Percentiles rank a stretch among this genome's conserved stretches.
These are phyloP conservation scores for Fusarium secorum DNA, from an alignment of 2,329 filamentous ascomycete genomes.

Conservation along the genomic window DNA sequence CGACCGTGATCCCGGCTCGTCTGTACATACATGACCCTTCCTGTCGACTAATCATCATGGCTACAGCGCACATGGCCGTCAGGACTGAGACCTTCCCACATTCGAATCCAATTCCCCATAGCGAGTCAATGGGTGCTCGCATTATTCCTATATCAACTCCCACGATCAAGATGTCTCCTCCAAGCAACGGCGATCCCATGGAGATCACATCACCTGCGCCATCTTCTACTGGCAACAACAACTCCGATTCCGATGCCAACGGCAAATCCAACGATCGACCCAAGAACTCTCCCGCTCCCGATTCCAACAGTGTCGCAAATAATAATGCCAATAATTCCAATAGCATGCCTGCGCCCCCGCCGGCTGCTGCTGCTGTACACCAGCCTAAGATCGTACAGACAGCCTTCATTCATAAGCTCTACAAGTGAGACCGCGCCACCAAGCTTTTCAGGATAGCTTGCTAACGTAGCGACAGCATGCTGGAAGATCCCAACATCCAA, in stretches of 20 bases:
- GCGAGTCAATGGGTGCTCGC: slow-evolving; percentile 58
- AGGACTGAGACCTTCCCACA: slow-evolving; percentile 60
- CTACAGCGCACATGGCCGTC: slow-evolving; percentile 60
- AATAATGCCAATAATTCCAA: slow-evolving; percentile 32
- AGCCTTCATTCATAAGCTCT: slow-evolving; percentile 98
- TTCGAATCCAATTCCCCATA: slow-evolving; percentile 51
- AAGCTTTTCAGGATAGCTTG: background rate
- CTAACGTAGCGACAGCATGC: slow-evolving; percentile 73
- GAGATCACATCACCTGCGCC: slow-evolving; percentile 64
- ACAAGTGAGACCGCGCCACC: slow-evolving; percentile 73
- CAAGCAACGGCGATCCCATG: slow-evolving; percentile 67
- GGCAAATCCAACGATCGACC: slow-evolving; percentile 48
- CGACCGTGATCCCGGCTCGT: slow-evolving; percentile 15
- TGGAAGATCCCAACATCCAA: slow-evolving; percentile 91
- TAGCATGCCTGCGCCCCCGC: slow-evolving; percentile 60
- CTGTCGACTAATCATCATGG: slow-evolving; percentile 42
- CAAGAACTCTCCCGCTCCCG: slow-evolving; percentile 50
- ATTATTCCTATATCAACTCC: slow-evolving; percentile 66
- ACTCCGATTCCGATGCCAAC: slow-evolving; percentile 53
- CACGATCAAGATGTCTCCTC: slow-evolving; percentile 66
- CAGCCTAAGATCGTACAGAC: slow-evolving; percentile 98
- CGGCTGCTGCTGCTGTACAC: slow-evolving; percentile 76
- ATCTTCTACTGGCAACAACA: slow-evolving; percentile 54
- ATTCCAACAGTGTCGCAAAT: slow-evolving; percentile 46
- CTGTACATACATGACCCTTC: slow-evolving; percentile 21